Evolutionary conservation across 2,329 filamentous ascomycete species (phyloP).

Genomic region (Polytolypa hystricis): DNA sequence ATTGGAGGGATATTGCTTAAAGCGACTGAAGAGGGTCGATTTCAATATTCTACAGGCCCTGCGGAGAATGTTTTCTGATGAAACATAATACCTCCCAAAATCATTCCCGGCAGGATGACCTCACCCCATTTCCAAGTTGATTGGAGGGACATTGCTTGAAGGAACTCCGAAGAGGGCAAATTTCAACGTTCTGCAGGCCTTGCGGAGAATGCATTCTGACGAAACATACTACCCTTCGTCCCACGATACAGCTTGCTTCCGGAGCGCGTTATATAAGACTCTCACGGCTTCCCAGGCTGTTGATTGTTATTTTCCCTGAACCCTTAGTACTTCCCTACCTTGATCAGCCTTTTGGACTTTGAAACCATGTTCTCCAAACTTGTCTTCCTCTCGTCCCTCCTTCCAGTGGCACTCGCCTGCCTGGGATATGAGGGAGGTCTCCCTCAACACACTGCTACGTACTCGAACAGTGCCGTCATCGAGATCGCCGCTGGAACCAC

Average conservation of each 20-base stretch:
- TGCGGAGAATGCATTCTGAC: background rate
- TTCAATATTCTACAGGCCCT: too few species aligned
- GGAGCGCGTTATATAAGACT: background rate
- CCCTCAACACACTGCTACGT: background rate
- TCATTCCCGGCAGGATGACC: too few species aligned
- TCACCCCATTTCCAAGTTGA: too few species aligned
- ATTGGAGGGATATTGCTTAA: too few species aligned
- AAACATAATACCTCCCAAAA: too few species aligned
- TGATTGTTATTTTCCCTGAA: background rate
- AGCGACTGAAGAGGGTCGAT: too few species aligned
- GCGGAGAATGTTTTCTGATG: too few species aligned
- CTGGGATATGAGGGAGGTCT: constrained; percentile 1
- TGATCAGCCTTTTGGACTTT: background rate
- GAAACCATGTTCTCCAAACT: background rate
- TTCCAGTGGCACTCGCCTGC: background rate
- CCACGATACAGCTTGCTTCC: background rate
- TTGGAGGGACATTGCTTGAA: background rate
- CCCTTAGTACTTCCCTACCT: background rate
- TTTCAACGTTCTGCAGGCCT: background rate
- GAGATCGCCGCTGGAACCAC: constrained; percentile 32
- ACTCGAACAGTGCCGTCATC: constrained; percentile 22
- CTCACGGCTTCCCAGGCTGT: background rate
- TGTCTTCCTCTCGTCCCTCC: background rate
- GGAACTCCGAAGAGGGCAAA: background rate
- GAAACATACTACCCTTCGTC: background rate